These are phyloP conservation scores for Colletotrichum acutatum DNA, from an alignment of 2,329 filamentous ascomycete genomes.

Conservation along the genomic window DNA sequence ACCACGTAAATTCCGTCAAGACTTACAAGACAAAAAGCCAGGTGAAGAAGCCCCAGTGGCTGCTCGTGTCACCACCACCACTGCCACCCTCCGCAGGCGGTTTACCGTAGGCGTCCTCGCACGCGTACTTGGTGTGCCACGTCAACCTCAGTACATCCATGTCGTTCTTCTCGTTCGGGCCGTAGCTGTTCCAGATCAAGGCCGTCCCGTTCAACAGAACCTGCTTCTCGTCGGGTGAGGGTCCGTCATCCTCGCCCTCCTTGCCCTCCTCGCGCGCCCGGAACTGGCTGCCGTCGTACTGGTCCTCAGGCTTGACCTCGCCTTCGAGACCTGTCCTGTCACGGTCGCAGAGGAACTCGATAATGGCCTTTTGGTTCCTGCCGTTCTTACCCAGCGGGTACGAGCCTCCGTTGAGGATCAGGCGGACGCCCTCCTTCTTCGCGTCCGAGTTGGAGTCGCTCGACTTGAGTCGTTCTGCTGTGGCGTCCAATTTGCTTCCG, in stretches of 20 bases:
- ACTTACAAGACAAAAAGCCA: slow-evolving; percentile 95
- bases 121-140: slow-evolving; percentile 91
- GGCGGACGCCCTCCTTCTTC: slow-evolving; percentile 76
- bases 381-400: slow-evolving; percentile 64
- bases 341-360: slow-evolving; percentile 86
- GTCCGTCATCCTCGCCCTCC: slow-evolving; percentile 50
- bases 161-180: slow-evolving; percentile 63
- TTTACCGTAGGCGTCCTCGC: slow-evolving; percentile 63
- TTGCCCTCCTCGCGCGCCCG: slow-evolving; percentile 44
- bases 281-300: slow-evolving; percentile 55
- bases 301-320: slow-evolving; percentile 68
- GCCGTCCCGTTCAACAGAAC: slow-evolving; percentile 68
- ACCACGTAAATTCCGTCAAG: neutral
- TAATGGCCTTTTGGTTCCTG: slow-evolving; percentile 76
- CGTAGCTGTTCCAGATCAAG: slow-evolving; percentile 82
- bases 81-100: slow-evolving; percentile 53
- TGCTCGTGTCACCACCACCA: slow-evolving; percentile 51
- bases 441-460: slow-evolving; percentile 73
- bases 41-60: slow-evolving; percentile 94
- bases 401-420: slow-evolving; percentile 73
- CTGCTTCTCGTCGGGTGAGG: slow-evolving; percentile 55
- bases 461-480: slow-evolving; percentile 72
- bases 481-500: slow-evolving; percentile 71
- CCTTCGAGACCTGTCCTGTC: slow-evolving; percentile 79
- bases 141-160: slow-evolving; percentile 77